Conservation (phyloP, 371 early-diverging fungal species). For the Syncephalastrum monosporum region DNA sequence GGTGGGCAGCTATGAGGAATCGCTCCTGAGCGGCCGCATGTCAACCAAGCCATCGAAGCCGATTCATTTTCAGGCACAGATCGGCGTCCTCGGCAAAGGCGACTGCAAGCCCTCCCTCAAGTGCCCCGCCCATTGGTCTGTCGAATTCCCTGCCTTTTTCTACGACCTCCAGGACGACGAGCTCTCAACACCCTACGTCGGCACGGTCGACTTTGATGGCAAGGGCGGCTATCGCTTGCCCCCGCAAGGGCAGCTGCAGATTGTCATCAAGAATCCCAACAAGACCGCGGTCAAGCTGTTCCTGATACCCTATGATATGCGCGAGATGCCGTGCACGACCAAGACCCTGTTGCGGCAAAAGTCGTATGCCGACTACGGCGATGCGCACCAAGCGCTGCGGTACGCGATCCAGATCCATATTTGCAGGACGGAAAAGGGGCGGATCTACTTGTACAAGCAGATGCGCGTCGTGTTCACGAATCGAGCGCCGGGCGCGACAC, state of each 20-base stretch:
- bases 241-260: conserved; percentile 76
- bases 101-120: conserved; percentile 62
- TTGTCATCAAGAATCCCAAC: conserved; percentile 81
- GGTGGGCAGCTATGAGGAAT: conserved; percentile 83
- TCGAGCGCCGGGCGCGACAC: conserved; percentile 51
- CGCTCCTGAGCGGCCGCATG: conserved; percentile 80
- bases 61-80: conserved; percentile 69
- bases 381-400: conserved; percentile 35
- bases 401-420: conserved; percentile 82
- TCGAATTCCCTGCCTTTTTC: conserved; percentile 76
- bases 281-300: conserved; percentile 81
- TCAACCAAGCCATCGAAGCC: conserved; percentile 78
- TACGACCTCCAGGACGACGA: conserved; percentile 62
- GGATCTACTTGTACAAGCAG: conserved; percentile 63
- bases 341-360: conserved; percentile 87
- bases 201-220: conserved; percentile 40
- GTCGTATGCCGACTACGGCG: conserved; percentile 36
- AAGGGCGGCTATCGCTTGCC: conserved; percentile 68
- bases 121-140: conserved; percentile 68
- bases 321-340: conserved; percentile 69
- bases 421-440: conserved; percentile 53
- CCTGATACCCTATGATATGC: conserved; percentile 79
- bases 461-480: conserved; percentile 80
- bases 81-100: conserved; percentile 68
- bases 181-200: conserved; percentile 53